phyloP scores from a whole-genome alignment of 345 rosid species.

The Sonneratia caseolaris region DNA sequence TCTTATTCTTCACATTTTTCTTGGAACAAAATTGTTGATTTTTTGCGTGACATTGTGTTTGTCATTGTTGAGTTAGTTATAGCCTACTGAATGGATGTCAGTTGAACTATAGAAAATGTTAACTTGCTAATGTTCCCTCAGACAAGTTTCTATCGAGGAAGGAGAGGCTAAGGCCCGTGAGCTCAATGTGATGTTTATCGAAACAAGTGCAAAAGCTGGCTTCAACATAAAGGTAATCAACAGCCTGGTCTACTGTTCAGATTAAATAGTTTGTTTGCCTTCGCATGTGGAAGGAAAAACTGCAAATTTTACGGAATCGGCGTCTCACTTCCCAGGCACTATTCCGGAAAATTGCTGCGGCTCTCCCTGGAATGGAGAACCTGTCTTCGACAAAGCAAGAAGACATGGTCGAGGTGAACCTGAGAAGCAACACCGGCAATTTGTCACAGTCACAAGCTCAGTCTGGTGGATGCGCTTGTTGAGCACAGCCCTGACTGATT shows the following conservation, averaged over 20 bases:
- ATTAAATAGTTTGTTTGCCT: not conserved
- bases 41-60: not conserved
- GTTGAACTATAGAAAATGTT: not conserved
- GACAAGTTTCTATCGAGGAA: conserved; percentile 93
- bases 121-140: conserved; percentile 13
- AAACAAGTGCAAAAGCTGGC: conserved; percentile 95
- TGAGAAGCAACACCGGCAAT: conserved; percentile 47
- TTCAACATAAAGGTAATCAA: conserved; percentile 68
- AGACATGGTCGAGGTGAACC: conserved; percentile 95
- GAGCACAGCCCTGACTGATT: not conserved
- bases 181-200: conserved; percentile 76
- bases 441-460: conserved; percentile 69
- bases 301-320: no score
- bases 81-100: not conserved
- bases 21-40: not conserved
- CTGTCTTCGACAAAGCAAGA: conserved; percentile 79
- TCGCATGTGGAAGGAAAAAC: not conserved
- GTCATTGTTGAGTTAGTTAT: not conserved
- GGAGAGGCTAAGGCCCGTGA: conserved; percentile 85
- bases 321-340: conserved; percentile 41
- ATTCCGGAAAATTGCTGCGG: conserved; percentile 90
- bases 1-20: not conserved
- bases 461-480: conserved; percentile 84
- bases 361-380: conserved; percentile 93
- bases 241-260: not conserved